A percentile compares a stretch with the other conserved stretches of the same genome.
phyloP scores from a whole-genome alignment of 805 yeast species.

The Pichia rugopelliculosa region DNA sequence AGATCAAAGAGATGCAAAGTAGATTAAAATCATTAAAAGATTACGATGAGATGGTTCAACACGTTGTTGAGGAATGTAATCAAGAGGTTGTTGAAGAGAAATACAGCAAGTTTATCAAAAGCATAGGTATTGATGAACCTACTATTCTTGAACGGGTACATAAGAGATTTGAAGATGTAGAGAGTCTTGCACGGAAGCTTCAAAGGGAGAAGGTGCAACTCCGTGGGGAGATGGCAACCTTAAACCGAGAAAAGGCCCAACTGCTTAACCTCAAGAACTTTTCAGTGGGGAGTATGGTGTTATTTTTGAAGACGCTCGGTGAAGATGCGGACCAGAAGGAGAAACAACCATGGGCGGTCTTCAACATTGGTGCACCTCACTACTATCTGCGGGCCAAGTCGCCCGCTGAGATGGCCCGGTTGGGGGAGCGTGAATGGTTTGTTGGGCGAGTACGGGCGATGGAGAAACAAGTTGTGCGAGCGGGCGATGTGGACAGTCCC shows the following conservation, averaged over 20 bases:
- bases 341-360: constrained; percentile 83
- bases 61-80: background rate
- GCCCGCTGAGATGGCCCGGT: constrained; percentile 14
- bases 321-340: background rate
- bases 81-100: constrained; percentile 25
- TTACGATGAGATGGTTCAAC: background rate
- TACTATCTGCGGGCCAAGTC: constrained; percentile 52
- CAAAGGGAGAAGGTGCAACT: constrained; percentile 61
- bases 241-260: constrained; percentile 32
- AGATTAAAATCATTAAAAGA: background rate
- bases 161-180: constrained; percentile 82
- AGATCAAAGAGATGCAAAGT: background rate
- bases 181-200: constrained; percentile 75
- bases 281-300: constrained; percentile 65
- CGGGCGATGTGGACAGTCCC: constrained; percentile 30
- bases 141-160: constrained; percentile 36
- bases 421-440: constrained; percentile 66
- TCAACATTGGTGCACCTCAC: constrained; percentile 83
- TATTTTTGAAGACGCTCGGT: constrained; percentile 67
- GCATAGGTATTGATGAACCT: constrained; percentile 20
- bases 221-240: constrained; percentile 37
- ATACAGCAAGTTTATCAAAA: constrained; percentile 26
- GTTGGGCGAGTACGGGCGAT: constrained; percentile 62
- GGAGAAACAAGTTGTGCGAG: constrained; percentile 44
- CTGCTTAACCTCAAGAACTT: constrained; percentile 66